phyloP scores from a whole-genome alignment of 176 grass and related monocot species.

The Dendrocalamus sinicus region DNA sequence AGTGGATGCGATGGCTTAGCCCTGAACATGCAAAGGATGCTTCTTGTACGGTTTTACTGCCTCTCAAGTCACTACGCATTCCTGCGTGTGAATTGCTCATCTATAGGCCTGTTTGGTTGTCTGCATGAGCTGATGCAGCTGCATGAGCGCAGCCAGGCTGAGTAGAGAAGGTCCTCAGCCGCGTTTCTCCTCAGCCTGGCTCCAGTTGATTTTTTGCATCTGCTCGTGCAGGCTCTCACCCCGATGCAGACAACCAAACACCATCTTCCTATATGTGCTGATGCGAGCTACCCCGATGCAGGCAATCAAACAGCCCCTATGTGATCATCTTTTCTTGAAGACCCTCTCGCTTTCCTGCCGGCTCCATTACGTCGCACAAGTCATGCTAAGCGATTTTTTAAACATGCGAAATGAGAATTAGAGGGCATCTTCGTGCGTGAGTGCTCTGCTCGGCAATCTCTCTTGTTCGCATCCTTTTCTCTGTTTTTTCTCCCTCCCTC shows the following conservation, averaged over 20 bases:
- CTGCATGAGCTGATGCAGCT: no score
- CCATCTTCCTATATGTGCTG: no score
- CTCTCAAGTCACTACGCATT: neutral
- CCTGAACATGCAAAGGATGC: neutral
- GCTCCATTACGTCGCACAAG: neutral
- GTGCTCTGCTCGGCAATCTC: neutral
- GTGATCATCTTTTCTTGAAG: neutral
- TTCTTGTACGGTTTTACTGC: neutral
- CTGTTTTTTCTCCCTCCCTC: neutral
- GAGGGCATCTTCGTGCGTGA: neutral
- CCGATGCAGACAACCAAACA: no score
- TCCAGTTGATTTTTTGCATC: no score
- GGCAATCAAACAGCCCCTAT: no score
- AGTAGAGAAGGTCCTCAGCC: no score
- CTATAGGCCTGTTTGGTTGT: no score
- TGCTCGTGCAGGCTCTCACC: no score
- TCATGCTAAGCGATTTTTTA: neutral
- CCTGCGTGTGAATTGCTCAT: constrained; percentile 19
- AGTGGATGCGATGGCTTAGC: neutral
- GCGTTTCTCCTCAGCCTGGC: no score
- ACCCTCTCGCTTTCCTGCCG: constrained; percentile 1
- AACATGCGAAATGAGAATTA: neutral
- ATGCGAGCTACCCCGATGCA: no score
- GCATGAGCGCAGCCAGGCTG: no score
- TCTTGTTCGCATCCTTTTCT: neutral